Evolutionary conservation across 768 basidiomycete genomes (phyloP).

Genomic region (Russula vinacea): DNA sequence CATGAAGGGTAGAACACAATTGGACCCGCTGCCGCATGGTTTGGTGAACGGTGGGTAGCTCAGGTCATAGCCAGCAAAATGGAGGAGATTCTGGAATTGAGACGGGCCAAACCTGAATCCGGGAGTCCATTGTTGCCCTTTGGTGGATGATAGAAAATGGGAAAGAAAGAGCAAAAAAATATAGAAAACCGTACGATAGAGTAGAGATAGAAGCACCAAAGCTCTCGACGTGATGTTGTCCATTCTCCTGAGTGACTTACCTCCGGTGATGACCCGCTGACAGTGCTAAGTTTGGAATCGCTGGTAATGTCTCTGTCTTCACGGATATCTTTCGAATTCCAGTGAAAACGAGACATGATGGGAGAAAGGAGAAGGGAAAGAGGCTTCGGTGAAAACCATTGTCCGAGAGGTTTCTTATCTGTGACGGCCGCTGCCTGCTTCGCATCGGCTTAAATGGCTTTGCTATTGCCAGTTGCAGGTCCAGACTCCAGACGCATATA

Average conservation of each 20-base stretch:
- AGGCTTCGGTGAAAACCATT: slow-evolving; percentile 60
- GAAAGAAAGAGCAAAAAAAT: too few species aligned
- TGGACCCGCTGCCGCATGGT: slow-evolving; percentile 48
- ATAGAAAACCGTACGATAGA: slow-evolving; percentile 41
- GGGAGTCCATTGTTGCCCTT: too few species aligned
- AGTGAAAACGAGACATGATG: slow-evolving; percentile 46
- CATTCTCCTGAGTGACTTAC: too few species aligned
- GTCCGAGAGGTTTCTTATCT: slow-evolving; percentile 44
- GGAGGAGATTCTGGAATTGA: slow-evolving; percentile 72
- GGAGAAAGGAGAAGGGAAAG: slow-evolving; percentile 90
- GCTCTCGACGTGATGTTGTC: slow-evolving; percentile 32
- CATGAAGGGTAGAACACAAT: slow-evolving; percentile 65
- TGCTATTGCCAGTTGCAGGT: too few species aligned
- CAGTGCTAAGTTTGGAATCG: neutral
- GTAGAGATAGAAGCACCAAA: slow-evolving; percentile 61
- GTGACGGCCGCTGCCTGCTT: neutral
- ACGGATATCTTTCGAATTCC: neutral
- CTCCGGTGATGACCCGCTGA: neutral
- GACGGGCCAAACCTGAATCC: slow-evolving; percentile 67
- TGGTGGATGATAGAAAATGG: neutral
- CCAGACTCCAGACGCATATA: too few species aligned
- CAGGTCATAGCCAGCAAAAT: slow-evolving; percentile 70
- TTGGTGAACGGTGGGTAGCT: slow-evolving; percentile 50
- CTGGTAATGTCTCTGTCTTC: neutral
- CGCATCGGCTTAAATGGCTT: neutral